phyloP scores from a whole-genome alignment of 2,329 filamentous ascomycete species.

The Phaeomoniella chlamydospora region DNA sequence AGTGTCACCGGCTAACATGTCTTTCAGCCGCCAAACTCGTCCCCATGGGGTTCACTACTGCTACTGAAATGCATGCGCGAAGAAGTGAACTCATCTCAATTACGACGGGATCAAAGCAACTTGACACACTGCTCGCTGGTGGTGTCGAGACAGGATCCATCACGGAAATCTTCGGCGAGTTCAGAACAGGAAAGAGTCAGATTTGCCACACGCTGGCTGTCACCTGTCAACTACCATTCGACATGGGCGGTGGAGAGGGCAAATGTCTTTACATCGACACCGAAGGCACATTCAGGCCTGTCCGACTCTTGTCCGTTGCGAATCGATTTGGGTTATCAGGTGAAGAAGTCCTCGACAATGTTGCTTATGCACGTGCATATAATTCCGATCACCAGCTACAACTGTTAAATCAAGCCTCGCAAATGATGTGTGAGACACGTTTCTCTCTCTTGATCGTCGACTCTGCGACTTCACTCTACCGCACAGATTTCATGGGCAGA shows the following conservation, averaged over 20 bases:
- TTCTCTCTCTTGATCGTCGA: conserved; percentile 95
- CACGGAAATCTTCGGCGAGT: conserved; percentile 96
- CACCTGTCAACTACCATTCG: conserved; percentile 92
- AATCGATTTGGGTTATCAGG: conserved; percentile 89
- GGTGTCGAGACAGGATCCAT: conserved; percentile 95
- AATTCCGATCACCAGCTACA: conserved; percentile 97
- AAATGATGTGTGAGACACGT: conserved; percentile 99
- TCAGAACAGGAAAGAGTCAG: conserved; percentile 94
- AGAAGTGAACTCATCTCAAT: conserved; percentile 96
- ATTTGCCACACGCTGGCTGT: conserved; percentile 98
- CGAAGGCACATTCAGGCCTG: conserved; percentile 90
- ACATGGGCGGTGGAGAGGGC: conserved; percentile 96
- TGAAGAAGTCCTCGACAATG: conserved; percentile 95
- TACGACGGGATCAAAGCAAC: conserved; percentile 92
- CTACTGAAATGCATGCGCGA: conserved; percentile 96
- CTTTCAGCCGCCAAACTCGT: conserved; percentile 76
- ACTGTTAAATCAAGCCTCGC: conserved; percentile 81
- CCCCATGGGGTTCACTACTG: conserved; percentile 97
- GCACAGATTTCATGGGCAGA: conserved; percentile 92
- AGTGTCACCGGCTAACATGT: conserved; percentile 5
- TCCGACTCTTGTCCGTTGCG: conserved; percentile 78
- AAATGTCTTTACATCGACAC: conserved; percentile 99
- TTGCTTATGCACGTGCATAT: conserved; percentile 94
- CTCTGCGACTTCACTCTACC: conserved; percentile 86
- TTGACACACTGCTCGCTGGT: conserved; percentile 87